A percentile compares a stretch with the other conserved stretches of the same genome.
Evolutionary conservation across 2,329 filamentous ascomycete species (phyloP).

Genomic region (Dactylellina haptotyla): DNA sequence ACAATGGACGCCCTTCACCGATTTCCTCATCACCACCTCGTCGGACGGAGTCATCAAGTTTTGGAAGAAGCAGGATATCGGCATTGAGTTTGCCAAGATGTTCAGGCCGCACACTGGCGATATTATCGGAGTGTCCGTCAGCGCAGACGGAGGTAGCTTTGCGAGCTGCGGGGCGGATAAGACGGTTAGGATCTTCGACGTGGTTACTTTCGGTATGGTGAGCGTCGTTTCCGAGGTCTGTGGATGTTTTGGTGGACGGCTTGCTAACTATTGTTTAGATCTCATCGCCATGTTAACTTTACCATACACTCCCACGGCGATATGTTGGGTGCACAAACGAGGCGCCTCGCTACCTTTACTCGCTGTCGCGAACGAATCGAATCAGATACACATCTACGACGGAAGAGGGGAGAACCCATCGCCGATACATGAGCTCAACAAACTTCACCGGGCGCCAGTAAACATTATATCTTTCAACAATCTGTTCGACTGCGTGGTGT

Average conservation of each 20-base stretch:
- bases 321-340: conserved; percentile 91
- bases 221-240: conserved; percentile 37
- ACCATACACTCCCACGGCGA: conserved; percentile 76
- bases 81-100: conserved; percentile 98
- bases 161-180: conserved; percentile 84
- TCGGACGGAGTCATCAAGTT: conserved; percentile 98
- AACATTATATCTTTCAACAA: conserved; percentile 90
- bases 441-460: conserved; percentile 83
- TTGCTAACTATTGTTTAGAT: conserved; percentile 64
- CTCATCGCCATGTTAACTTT: conserved; percentile 83
- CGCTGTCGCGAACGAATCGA: conserved; percentile 80
- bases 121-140: conserved; percentile 83
- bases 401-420: conserved; percentile 82
- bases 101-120: conserved; percentile 90
- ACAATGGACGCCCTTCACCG: conserved; percentile 87
- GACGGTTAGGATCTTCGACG: conserved; percentile 82
- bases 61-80: conserved; percentile 93
- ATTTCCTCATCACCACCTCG: conserved; percentile 94
- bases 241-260: not conserved
- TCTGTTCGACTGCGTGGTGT: conserved; percentile 87
- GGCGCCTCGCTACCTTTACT: conserved; percentile 88
- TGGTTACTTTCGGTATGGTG: conserved; percentile 77
- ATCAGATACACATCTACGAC: conserved; percentile 83
- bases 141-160: conserved; percentile 90
- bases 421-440: conserved; percentile 79